Evolutionary conservation across 2,329 filamentous ascomycete genomes (phyloP).

Genomic region (Fusarium oxysporum): DNA sequence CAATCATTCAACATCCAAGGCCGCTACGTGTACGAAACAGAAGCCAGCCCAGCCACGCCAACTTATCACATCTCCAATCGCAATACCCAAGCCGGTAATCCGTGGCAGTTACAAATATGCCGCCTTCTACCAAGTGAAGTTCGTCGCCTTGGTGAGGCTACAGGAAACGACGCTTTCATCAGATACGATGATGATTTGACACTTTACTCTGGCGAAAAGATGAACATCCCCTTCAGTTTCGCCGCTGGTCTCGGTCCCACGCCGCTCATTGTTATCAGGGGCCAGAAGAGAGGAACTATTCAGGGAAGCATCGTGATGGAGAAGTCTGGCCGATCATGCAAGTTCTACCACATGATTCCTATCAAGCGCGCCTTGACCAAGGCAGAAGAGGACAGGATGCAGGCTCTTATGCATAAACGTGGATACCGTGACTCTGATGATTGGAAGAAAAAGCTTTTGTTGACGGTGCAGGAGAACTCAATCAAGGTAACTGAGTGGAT

Average conservation of each 20-base stretch:
- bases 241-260: not conserved
- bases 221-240: not conserved
- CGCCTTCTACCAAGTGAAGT: not conserved
- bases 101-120: not conserved
- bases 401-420: not conserved
- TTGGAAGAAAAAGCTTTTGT: not conserved
- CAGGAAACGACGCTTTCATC: not conserved
- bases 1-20: not conserved
- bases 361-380: not conserved
- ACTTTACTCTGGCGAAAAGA: not conserved
- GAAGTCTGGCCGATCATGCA: not conserved
- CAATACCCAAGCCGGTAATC: not conserved
- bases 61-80: not conserved
- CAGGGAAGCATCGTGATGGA: not conserved
- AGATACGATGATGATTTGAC: not conserved
- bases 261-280: not conserved
- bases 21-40: not conserved
- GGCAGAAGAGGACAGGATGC: not conserved
- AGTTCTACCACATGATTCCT: not conserved
- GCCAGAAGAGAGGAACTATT: not conserved
- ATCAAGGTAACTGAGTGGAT: rapidly evolving
- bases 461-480: not conserved
- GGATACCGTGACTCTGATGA: not conserved
- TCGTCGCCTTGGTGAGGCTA: not conserved
- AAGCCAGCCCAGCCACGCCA: not conserved